Base-by-base conservation (phyloP, 805 yeast species). In the Saccharomycopsis sp. region DNA sequence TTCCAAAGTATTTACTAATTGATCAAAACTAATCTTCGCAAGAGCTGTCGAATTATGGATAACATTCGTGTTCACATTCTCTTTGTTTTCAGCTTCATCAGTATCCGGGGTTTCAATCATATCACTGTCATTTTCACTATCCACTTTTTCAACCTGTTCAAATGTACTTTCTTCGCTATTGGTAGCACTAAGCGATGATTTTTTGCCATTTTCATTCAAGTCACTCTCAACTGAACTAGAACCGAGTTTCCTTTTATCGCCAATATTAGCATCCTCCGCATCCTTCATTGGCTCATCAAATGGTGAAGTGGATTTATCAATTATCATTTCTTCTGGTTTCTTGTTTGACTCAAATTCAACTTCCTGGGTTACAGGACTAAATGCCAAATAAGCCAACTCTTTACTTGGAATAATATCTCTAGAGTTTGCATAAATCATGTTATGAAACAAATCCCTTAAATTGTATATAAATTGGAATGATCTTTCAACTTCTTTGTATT, bases 301-400 rank as follows among this genome's bases (percentile, higher is more conserved):
- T 7, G 17, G 17, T 20, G 19, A 14, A 17, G 5, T 9, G 7
- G 9, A 17, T 9, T 14, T 9, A 9, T 8, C 19, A 17, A 14
- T 20, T 8, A 6, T 31, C 20, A 33, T 23, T 7, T 39, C 34
- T 19, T n/a, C 28, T 6, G 21, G 5, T 8, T 41, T 21, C 23
- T 33, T 26, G 9, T 19, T 27, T 5, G 65, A 59, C 19, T 67
- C 72, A 58, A 81, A 79, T 31, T 74, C 76, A 23, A 84, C 89
- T 23, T 75, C 79, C 38, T 76, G 76, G 19, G 79, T 75, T 35
- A 80, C 71, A 1, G 88, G 88, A 36, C 84, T 72, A 51, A 93
- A 83, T 1, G 97, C 93, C 53, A 93, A 68, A 58, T 84, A 90
- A 0, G 95, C 96, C 50, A 93, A 67, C 51, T 87, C 95, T 54